Conservation (phyloP, 2,329 filamentous ascomycete species). For the Sporothrix euskadiensis region DNA sequence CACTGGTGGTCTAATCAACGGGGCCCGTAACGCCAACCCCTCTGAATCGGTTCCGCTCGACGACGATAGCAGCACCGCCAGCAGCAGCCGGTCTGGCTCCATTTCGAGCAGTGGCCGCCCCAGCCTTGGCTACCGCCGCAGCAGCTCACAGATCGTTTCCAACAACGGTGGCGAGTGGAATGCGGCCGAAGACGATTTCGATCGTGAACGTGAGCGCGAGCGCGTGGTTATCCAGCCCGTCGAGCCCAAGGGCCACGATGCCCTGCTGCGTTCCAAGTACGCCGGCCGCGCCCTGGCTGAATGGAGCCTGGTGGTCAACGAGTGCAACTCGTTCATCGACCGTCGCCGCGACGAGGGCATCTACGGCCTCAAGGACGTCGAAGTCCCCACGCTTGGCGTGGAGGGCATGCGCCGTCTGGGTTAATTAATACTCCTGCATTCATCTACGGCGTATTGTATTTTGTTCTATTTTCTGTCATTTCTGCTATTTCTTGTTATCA, state of each 20-base stretch:
- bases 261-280: constrained; percentile 57
- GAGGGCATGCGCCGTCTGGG: constrained; percentile 53
- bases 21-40: constrained; percentile 52
- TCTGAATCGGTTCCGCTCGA: constrained; percentile 26
- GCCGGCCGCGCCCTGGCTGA: constrained; percentile 74
- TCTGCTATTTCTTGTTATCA: background rate
- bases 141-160: constrained; percentile 3
- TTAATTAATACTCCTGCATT: constrained; percentile 4
- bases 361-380: constrained; percentile 64
- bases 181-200: constrained; percentile 23
- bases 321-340: constrained; percentile 81
- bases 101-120: constrained; percentile 27
- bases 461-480: background rate
- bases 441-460: constrained; percentile 4
- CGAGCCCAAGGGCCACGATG: constrained; percentile 48
- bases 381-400: constrained; percentile 65
- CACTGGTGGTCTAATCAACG: constrained; percentile 50
- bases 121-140: constrained; percentile 5
- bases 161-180: constrained; percentile 19
- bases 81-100: constrained; percentile 28
- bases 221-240: constrained; percentile 44
- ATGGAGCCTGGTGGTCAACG: constrained; percentile 72
- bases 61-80: constrained; percentile 23
- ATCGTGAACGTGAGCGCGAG: constrained; percentile 33
- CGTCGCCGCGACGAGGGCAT: constrained; percentile 73